Conservation (phyloP, 441 rosid genomes). For the Syzygium syzygioides region DNA sequence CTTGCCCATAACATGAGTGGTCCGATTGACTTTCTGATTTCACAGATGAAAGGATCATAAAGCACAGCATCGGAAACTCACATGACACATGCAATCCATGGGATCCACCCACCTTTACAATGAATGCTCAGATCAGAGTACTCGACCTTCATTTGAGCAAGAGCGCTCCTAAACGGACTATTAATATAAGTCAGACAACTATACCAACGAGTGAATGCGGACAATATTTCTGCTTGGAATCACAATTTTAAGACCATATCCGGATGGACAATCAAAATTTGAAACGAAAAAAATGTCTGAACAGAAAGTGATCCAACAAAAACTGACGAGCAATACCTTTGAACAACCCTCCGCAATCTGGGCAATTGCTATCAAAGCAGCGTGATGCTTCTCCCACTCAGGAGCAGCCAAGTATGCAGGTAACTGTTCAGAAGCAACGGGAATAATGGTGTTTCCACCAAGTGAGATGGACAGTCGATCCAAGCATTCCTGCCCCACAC, state of each 20-base stretch:
- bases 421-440: conserved; percentile 92
- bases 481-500: conserved; percentile 96
- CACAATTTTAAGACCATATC: neutral
- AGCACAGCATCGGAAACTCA: neutral
- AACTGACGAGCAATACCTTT: neutral
- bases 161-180: neutral
- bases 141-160: neutral
- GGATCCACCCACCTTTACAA: neutral
- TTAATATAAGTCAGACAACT: neutral
- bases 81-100: neutral
- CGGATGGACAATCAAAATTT: neutral
- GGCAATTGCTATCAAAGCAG: conserved; percentile 92
- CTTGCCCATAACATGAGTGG: neutral
- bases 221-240: neutral
- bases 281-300: neutral
- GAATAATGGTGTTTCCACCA: conserved; percentile 96
- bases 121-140: neutral
- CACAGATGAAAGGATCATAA: neutral
- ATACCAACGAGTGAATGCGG: neutral
- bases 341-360: conserved; percentile 99
- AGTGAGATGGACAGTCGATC: conserved; percentile 89
- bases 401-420: conserved; percentile 84
- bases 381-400: conserved; percentile 98
- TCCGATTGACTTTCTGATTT: neutral
- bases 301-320: neutral